Evolutionary conservation across 805 yeast genomes (phyloP), one percentile per base, ranked within the genome.

Genomic region (Scheffersomyces amazonensis): DNA sequence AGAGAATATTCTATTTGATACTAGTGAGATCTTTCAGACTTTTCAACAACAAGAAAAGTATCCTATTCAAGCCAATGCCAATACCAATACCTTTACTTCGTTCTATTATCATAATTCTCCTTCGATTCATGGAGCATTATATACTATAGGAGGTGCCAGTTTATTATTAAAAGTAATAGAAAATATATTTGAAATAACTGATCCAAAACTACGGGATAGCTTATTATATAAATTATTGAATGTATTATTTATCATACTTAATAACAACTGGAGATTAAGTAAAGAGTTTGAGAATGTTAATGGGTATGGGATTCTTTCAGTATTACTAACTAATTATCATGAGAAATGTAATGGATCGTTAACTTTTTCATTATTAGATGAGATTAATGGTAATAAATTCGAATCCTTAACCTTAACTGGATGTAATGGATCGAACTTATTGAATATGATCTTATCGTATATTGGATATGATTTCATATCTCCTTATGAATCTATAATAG

Each of bases 241-340:
- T 2, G 39, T 76, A 0, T 56, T 81, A 2, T 66, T 81, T 22
- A 52, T 54, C 11, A 32, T 75, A 1, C 52, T 81, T 9, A 54
- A 64, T n/a, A 60, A 63, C 21, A 70, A 75, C 42, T 70, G 81
- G 73, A 63, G 80, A 29, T 60, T 73, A 36, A 56, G 67, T 20
- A 71, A 73, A 34, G 87, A 81, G 42, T 75, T 83, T 51, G 87
- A 81, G 46, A 64, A 71, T 13, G 62, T 66, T 3, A 75, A 73
- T 45, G 89, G 89, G 1, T 84, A 78, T 48, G 78, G 77, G 18
- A 68, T 81, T 2, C 52, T 84, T 1, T 71, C 76, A 0, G 71
- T 81, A 0, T 50, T 84, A 7, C 49, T 83, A 19, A 74, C 71
- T 29, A 61, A 71, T 19, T 79, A 77, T 49, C 68, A 64, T 44